phyloP scores from a whole-genome alignment of 1,284 basidiomycete species.

The Cystobasidium sp. region DNA sequence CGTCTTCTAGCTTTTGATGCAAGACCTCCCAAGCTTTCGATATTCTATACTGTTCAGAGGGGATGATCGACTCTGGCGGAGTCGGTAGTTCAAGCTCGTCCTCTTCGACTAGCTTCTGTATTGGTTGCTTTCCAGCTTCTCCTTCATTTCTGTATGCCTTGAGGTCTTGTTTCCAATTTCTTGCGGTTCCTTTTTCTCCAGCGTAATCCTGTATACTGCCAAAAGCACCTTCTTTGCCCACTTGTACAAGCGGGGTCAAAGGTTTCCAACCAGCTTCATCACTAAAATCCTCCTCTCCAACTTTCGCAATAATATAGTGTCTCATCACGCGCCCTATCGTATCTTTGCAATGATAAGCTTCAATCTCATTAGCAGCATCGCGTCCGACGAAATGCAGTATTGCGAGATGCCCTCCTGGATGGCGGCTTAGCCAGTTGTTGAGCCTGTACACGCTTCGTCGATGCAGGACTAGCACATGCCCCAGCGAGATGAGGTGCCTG shows the following conservation, averaged over 20 bases:
- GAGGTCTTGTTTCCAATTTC: slow-evolving; percentile 46
- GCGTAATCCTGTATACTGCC: slow-evolving; percentile 40
- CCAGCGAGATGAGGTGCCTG: slow-evolving; percentile 71
- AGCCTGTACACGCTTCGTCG: slow-evolving; percentile 77
- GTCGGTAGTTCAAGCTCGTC: slow-evolving; percentile 47
- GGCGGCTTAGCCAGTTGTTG: slow-evolving; percentile 76
- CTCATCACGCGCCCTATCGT: slow-evolving; percentile 69
- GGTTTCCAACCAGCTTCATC: slow-evolving; percentile 68
- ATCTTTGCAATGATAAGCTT: slow-evolving; percentile 81
- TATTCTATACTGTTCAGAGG: slow-evolving; percentile 45
- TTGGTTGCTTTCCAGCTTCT: background rate
- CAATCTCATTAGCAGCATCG: slow-evolving; percentile 91
- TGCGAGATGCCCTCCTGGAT: slow-evolving; percentile 88
- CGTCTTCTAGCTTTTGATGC: slow-evolving; percentile 73
- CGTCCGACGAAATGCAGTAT: slow-evolving; percentile 95
- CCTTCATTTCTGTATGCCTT: slow-evolving; percentile 1
- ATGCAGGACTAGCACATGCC: slow-evolving; percentile 81
- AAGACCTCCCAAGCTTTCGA: slow-evolving; percentile 71
- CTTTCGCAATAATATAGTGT: slow-evolving; percentile 74
- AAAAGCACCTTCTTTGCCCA: slow-evolving; percentile 71
- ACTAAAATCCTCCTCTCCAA: slow-evolving; percentile 63
- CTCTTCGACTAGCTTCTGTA: slow-evolving; percentile 22
- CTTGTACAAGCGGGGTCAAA: slow-evolving; percentile 84
- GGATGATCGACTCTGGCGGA: slow-evolving; percentile 33
- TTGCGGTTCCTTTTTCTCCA: slow-evolving; percentile 57